A percentile compares a stretch with the other conserved stretches of the same genome.
phyloP scores from a whole-genome alignment of 768 basidiomycete genomes.

The Rhizopogon roseolus region DNA sequence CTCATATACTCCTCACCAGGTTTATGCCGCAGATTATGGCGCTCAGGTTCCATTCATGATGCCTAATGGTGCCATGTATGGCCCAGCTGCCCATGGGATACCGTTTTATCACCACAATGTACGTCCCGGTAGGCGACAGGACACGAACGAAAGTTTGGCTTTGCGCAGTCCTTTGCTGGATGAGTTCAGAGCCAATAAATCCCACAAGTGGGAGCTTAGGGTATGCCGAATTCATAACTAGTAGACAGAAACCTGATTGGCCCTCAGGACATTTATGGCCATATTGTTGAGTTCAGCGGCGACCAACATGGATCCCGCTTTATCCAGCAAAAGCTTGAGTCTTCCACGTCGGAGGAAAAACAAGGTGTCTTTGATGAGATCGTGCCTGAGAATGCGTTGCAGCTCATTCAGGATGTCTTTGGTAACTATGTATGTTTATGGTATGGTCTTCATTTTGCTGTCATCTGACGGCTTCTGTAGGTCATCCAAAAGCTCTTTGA shows the following conservation, averaged over 20 bases:
- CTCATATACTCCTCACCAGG: constrained; percentile 31
- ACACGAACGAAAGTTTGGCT: constrained; percentile 31
- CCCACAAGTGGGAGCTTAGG: constrained; percentile 75
- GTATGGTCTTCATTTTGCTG: neutral
- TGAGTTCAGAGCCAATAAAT: constrained; percentile 79
- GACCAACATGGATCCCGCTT: constrained; percentile 99
- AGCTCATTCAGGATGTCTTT: constrained; percentile 87
- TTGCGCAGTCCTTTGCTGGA: constrained; percentile 74
- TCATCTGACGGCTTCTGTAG: constrained; percentile 34
- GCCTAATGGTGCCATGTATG: constrained; percentile 40
- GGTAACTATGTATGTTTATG: constrained; percentile 80
- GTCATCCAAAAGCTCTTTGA: constrained; percentile 95
- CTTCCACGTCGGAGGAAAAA: constrained; percentile 73
- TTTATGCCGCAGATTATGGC: constrained; percentile 47
- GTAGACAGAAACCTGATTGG: constrained; percentile 2
- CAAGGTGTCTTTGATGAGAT: constrained; percentile 84
- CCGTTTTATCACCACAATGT: constrained; percentile 33
- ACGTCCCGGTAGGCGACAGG: constrained; percentile 43
- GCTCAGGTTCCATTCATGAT: constrained; percentile 41
- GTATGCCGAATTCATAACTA: constrained; percentile 35
- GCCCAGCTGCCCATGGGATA: constrained; percentile 31
- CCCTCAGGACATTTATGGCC: constrained; percentile 75
- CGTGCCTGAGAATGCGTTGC: constrained; percentile 65
- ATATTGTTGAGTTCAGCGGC: constrained; percentile 85
- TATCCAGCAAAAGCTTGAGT: constrained; percentile 85